Evolutionary conservation across 306 rosid genomes (phyloP).

Genomic region (Sechiopsis laciniata): DNA sequence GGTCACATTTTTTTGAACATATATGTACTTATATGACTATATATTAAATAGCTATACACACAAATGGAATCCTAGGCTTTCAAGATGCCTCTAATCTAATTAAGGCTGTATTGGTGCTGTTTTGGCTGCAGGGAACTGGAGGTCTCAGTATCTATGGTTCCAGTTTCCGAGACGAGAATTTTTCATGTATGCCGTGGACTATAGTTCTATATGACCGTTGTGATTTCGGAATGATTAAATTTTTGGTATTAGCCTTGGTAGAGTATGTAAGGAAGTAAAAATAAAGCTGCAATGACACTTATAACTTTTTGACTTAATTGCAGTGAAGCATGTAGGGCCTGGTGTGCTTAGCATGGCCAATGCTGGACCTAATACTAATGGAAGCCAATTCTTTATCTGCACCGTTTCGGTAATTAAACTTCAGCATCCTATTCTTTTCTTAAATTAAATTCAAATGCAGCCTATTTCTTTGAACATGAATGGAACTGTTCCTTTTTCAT

Average conservation of each 20-base stretch:
- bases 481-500: neutral
- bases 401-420: slow-evolving; percentile 62
- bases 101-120: neutral
- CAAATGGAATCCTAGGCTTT: neutral
- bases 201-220: neutral
- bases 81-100: neutral
- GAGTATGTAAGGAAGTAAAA: neutral
- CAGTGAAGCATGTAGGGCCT: slow-evolving; percentile 90
- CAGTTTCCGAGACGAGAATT: slow-evolving; percentile 67
- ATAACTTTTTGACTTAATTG: slow-evolving; percentile 26
- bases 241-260: neutral
- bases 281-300: neutral
- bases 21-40: neutral
- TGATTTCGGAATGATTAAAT: neutral
- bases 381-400: slow-evolving; percentile 88
- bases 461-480: neutral
- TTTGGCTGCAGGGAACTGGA: slow-evolving; percentile 79
- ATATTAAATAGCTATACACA: neutral
- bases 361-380: slow-evolving; percentile 85
- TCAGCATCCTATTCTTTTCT: slow-evolving; percentile 7
- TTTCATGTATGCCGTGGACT: slow-evolving; percentile 47
- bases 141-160: slow-evolving; percentile 85
- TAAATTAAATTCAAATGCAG: neutral
- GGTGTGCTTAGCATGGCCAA: slow-evolving; percentile 98
- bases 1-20: neutral